These are phyloP conservation scores for Jamesozyma piceae DNA, from an alignment of 805 yeast genomes.

Conservation along the genomic window DNA sequence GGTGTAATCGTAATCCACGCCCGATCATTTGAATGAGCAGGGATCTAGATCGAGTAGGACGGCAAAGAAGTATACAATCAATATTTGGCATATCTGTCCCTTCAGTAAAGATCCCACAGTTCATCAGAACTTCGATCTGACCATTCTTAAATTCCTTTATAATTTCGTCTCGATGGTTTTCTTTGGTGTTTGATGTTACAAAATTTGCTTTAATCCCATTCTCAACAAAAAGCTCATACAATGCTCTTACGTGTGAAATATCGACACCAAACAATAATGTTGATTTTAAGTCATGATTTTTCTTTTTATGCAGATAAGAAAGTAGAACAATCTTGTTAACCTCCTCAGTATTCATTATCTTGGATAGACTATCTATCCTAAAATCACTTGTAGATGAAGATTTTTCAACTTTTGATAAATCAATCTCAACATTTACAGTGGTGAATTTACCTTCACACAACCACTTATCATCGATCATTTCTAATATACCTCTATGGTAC, in stretches of 20 bases:
- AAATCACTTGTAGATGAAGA: constrained; percentile 46
- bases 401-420: constrained; percentile 31
- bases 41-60: constrained; percentile 73
- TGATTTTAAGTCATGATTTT: constrained; percentile 37
- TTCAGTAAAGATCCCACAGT: constrained; percentile 86
- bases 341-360: constrained; percentile 43
- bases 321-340: constrained; percentile 48
- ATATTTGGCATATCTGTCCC: constrained; percentile 91
- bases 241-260: constrained; percentile 49
- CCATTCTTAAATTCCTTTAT: constrained; percentile 55
- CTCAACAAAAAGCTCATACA: constrained; percentile 44
- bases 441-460: constrained; percentile 61
- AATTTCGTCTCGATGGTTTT: constrained; percentile 40
- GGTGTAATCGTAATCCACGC: constrained; percentile 64
- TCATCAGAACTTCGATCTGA: constrained; percentile 61
- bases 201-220: constrained; percentile 61
- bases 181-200: constrained; percentile 59
- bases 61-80: constrained; percentile 65
- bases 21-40: constrained; percentile 84
- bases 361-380: constrained; percentile 40
- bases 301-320: constrained; percentile 40
- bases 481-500: constrained; percentile 52
- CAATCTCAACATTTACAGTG: constrained; percentile 41
- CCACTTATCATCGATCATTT: constrained; percentile 62
- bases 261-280: constrained; percentile 74